Base-by-base conservation (phyloP, 2,329 filamentous ascomycete species). In the Neonectria neomacrospora region DNA sequence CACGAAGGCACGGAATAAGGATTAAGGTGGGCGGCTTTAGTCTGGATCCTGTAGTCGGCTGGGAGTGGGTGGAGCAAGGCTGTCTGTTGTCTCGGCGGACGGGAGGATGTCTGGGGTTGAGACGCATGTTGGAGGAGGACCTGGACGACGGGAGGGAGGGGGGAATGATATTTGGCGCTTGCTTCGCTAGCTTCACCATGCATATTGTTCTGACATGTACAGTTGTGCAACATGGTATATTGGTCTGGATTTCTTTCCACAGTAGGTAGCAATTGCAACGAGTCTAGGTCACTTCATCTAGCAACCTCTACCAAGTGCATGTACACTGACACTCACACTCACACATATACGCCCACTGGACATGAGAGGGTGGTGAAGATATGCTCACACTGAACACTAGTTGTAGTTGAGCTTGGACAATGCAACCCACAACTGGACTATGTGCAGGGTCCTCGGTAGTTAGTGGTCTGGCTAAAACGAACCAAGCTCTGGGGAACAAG, bases 1-100 rank as follows among this genome's bases (percentile, higher is more conserved):
- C 59, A 65, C 32, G 41, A 50, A 42, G 48, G 54, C 63, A 65
- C 65, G 66, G 70, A 67, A 73, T 70, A 62, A 68, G 61, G 67
- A 73, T 73, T 67, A 69, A 70, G 68, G 69, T 69, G 69, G 69
- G 69, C 69, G 65, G 54, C 67, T 71, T 72, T 66, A 59, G 69
- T 71, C 69, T 71, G 67, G 68, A 71, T 71, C 68, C 69, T 70
- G 67, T 68, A 58, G 62, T 64, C 63, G 57, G 58, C 54, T 67
- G 57, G 56, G 58, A 44, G 42, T 63, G 64, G 68, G 68, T 63
- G 64, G 68, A 67, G 59, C 63, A 58, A 26, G 23, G 23, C 23
- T 26, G 23, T 26, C 6, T 26, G 23, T 26, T 26, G 23, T 26
- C 23, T 26, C 23, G 3, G 23, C 23, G 23, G 23, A 26, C 54